Percentiles rank a stretch among this genome's conserved stretches.
Conservation (phyloP, 108 stramenopile species). For the Mediolabrus comicus region DNA sequence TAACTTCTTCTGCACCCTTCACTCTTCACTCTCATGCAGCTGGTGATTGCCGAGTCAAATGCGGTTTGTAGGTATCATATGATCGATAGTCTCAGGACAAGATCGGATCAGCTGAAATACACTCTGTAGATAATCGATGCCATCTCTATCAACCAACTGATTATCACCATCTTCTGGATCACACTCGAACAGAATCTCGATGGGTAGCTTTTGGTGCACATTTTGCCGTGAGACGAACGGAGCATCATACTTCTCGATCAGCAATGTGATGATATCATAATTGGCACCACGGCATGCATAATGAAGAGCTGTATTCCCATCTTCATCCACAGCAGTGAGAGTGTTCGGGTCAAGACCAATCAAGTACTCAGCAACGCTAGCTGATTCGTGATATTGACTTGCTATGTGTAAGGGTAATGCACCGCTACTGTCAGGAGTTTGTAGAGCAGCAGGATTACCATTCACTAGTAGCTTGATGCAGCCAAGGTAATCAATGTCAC, state of each 20-base stretch:
- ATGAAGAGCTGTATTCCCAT: not conserved
- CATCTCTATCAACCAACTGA: not conserved
- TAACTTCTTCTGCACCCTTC: no score
- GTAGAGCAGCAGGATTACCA: not conserved
- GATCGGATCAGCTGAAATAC: not conserved
- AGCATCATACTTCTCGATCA: not conserved
- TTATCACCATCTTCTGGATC: no score
- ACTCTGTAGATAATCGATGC: not conserved
- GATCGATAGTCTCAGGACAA: not conserved
- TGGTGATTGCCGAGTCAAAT: no score
- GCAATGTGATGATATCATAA: not conserved
- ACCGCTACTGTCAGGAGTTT: not conserved
- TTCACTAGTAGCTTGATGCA: not conserved
- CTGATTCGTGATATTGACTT: not conserved
- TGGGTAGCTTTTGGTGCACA: not conserved
- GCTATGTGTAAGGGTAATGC: not conserved
- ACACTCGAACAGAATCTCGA: not conserved
- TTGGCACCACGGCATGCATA: not conserved
- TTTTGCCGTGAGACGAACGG: not conserved
- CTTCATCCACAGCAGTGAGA: not conserved
- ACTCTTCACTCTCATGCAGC: no score
- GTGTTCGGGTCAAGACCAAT: not conserved
- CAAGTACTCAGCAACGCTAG: not conserved
- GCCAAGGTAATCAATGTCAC: not conserved
- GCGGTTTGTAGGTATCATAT: no score